Percentiles rank a stretch among this genome's conserved stretches.
Evolutionary conservation across 352 stramenopile genomes (phyloP).

Genomic region (Globisporangium alternatum): DNA sequence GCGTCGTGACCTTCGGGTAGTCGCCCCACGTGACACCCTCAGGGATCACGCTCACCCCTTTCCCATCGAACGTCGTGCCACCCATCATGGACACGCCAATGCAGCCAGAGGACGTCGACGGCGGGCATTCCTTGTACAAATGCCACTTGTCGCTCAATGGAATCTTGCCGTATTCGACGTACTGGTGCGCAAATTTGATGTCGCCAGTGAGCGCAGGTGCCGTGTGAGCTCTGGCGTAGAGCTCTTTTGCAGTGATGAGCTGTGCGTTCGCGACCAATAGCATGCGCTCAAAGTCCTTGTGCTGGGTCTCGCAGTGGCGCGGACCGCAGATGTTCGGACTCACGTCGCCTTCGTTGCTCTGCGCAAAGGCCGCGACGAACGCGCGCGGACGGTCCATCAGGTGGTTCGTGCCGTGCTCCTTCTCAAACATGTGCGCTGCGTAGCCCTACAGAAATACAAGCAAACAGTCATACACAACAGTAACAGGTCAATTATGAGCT

Average conservation of each 20-base stretch:
- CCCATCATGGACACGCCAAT: conserved; percentile 86
- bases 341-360: conserved; percentile 93
- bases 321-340: conserved; percentile 89
- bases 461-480: not conserved
- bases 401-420: conserved; percentile 73
- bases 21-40: conserved; percentile 69
- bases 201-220: conserved; percentile 34
- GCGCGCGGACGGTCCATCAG: conserved; percentile 73
- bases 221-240: conserved; percentile 50
- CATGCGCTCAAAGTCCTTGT: conserved; percentile 83
- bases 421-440: conserved; percentile 87
- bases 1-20: conserved; percentile 70
- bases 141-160: conserved; percentile 65
- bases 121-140: conserved; percentile 55
- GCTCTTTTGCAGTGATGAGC: conserved; percentile 49
- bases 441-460: conserved; percentile 45
- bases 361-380: conserved; percentile 92
- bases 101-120: conserved; percentile 69
- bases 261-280: conserved; percentile 74
- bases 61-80: conserved; percentile 73
- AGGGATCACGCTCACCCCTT: conserved; percentile 51
- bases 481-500: not conserved
- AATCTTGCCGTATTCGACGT: conserved; percentile 75
- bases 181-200: conserved; percentile 63
- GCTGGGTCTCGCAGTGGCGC: conserved; percentile 54